These are phyloP conservation scores for Oryza rufipogon DNA, from an alignment of 176 grass and related monocot genomes.

Conservation along the genomic window DNA sequence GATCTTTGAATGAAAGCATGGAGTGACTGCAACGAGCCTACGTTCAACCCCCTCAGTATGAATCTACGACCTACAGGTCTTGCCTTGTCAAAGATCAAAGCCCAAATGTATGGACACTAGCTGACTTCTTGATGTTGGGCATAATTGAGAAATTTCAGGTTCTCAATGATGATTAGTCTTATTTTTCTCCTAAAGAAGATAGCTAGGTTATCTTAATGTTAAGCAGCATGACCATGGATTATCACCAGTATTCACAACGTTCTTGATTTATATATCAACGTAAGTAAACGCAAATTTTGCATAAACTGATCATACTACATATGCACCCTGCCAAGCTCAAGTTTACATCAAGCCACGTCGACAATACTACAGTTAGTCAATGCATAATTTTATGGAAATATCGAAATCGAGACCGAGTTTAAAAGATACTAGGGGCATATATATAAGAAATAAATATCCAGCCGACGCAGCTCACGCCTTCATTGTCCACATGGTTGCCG, in stretches of 20 bases:
- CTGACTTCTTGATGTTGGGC: too few relatives aligned
- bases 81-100: too few relatives aligned
- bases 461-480: constrained; percentile 35
- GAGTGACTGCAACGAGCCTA: background rate
- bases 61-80: too few relatives aligned
- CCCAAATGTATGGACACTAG: too few relatives aligned
- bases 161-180: too few relatives aligned
- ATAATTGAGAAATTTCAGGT: too few relatives aligned
- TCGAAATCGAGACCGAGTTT: constrained; percentile 36
- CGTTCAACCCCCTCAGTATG: background rate
- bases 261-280: constrained; percentile 3
- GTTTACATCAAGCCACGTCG: constrained; percentile 35
- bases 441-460: constrained; percentile 53
- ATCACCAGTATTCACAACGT: background rate
- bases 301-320: constrained; percentile 32
- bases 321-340: constrained; percentile 35
- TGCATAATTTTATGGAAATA: constrained; percentile 48
- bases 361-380: constrained; percentile 23
- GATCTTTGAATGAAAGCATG: too few relatives aligned
- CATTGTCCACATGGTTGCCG: constrained; percentile 10
- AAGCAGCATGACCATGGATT: background rate
- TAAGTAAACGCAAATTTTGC: constrained; percentile 3
- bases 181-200: background rate
- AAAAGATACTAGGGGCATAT: constrained; percentile 38
- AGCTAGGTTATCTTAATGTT: background rate